Evolutionary conservation across 495 filamentous ascomycete genomes (phyloP), one percentile per base, ranked within the genome.

Genomic region (Bacidia gigantensis): DNA sequence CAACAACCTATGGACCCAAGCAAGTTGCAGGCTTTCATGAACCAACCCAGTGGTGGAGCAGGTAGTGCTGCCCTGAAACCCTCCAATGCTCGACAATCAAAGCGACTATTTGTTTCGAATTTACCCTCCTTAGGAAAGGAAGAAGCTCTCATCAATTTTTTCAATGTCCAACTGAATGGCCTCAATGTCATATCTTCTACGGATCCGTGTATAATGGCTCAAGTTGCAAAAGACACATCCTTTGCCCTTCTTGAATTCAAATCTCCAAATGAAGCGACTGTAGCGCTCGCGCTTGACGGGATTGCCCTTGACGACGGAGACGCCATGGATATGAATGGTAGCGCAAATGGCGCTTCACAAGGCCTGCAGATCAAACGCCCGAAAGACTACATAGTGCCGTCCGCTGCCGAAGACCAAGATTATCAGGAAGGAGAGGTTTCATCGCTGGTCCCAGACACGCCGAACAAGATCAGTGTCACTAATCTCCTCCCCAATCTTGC

Each of bases 301-400:
- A 87, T 89, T 49, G 73, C 76, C 18, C 95, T 95, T 84, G 83
- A 86, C 41, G 84, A 86, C 20, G 79, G 81, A 46, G 65, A 64
- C 24, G 68, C 64, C 58, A 67, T 67, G 12, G 70, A 63, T 2
- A 67, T 61, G 11, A 78, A 81, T 35, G 80, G 76, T 2, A 68
- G 69, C 11, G 64, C 76, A 11, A 77, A 80, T 56, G 78, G 78
- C 10, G 69, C 64, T 21, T 62, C 69, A 0, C 64, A 67, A 49
- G 89, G 87, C 2, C 73, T 99, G 49, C 77, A 84, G 35, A 87
- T 99, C 55, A 82, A 84, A 50, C 78, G 92, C 40, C 92, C 92
- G 9, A 96, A 93, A 69, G 93, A 99, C 64, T 99, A 99, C 67
- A 96, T 99, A 64, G 87, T 92, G 23, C 93, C 92, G 23, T 79